Percentiles rank a stretch among this genome's conserved stretches.
These are phyloP conservation scores for Sclerotiophoma versabilis DNA, from an alignment of 2,329 filamentous ascomycete genomes.

Conservation along the genomic window DNA sequence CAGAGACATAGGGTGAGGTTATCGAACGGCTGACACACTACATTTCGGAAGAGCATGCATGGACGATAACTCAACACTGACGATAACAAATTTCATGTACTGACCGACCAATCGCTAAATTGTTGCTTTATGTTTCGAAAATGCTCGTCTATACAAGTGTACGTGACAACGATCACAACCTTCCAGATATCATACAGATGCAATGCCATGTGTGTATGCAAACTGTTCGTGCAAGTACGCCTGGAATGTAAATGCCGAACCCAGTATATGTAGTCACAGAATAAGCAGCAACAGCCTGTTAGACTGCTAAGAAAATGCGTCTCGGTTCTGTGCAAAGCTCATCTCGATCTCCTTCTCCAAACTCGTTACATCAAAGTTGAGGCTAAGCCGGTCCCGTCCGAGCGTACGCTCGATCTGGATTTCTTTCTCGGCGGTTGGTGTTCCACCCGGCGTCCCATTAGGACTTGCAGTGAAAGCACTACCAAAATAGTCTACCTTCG, in stretches of 20 bases:
- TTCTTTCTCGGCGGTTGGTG: conserved; percentile 48
- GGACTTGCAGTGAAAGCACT: neutral
- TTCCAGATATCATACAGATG: neutral
- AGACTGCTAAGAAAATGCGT: conserved; percentile 3
- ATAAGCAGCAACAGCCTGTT: neutral
- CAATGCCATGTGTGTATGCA: conserved; percentile 1
- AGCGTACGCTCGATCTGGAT: conserved; percentile 31
- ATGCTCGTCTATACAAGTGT: neutral
- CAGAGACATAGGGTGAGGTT: too few relatives aligned
- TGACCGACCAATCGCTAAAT: neutral
- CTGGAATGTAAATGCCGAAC: neutral
- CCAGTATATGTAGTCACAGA: neutral
- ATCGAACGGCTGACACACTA: neutral
- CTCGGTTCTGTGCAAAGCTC: conserved; percentile 23
- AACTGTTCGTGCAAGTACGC: neutral
- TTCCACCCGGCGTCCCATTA: conserved; percentile 51
- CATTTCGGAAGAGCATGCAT: neutral
- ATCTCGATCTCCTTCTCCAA: conserved; percentile 39
- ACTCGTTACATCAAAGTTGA: conserved; percentile 26
- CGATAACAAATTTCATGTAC: too few relatives aligned
- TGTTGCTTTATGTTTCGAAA: neutral
- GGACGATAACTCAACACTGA: too few relatives aligned
- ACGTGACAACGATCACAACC: neutral
- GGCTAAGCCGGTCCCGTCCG: conserved; percentile 22
- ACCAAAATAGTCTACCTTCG: conserved; percentile 11